phyloP scores from a whole-genome alignment of 495 filamentous ascomycete species.

The Trichodelitschia bisporula region DNA sequence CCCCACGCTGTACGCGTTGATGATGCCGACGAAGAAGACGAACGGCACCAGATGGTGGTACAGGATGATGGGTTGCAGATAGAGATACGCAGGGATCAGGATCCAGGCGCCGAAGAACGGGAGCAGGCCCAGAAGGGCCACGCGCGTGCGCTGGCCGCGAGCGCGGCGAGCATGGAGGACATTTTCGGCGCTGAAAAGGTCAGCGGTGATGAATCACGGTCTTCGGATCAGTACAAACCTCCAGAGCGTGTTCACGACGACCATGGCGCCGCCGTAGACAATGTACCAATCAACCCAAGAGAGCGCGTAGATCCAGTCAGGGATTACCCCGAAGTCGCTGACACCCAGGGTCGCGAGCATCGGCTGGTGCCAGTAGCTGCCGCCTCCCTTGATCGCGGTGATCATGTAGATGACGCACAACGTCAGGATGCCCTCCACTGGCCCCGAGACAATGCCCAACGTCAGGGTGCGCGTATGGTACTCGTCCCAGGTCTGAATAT shows the following conservation, averaged over 20 bases:
- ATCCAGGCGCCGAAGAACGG: slow-evolving; percentile 58
- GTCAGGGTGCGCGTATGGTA: slow-evolving; percentile 94
- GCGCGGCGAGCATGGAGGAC: slow-evolving; percentile 57
- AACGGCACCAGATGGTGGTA: slow-evolving; percentile 68
- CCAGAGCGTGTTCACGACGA: slow-evolving; percentile 58
- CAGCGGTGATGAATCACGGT: neutral
- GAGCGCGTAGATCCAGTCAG: slow-evolving; percentile 43
- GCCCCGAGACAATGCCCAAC: slow-evolving; percentile 76
- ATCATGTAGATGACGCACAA: slow-evolving; percentile 62
- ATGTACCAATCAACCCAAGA: slow-evolving; percentile 83
- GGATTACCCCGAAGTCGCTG: slow-evolving; percentile 35
- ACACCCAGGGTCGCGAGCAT: slow-evolving; percentile 52
- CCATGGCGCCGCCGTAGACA: slow-evolving; percentile 62
- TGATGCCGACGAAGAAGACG: slow-evolving; percentile 55
- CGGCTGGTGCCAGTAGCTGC: slow-evolving; percentile 74
- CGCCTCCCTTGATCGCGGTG: slow-evolving; percentile 65
- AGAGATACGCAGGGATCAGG: slow-evolving; percentile 51
- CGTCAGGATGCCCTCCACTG: slow-evolving; percentile 82
- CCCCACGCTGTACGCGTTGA: slow-evolving; percentile 86
- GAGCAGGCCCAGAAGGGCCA: slow-evolving; percentile 54
- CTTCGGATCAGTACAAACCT: slow-evolving; percentile 16
- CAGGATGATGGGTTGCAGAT: slow-evolving; percentile 62
- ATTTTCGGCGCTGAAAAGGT: slow-evolving; percentile 36
- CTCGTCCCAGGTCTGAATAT: slow-evolving; percentile 97
- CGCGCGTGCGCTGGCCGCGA: slow-evolving; percentile 39